These are phyloP conservation scores for Neoboletus brunneissimus DNA, from an alignment of 768 basidiomycete species.

Conservation along the genomic window DNA sequence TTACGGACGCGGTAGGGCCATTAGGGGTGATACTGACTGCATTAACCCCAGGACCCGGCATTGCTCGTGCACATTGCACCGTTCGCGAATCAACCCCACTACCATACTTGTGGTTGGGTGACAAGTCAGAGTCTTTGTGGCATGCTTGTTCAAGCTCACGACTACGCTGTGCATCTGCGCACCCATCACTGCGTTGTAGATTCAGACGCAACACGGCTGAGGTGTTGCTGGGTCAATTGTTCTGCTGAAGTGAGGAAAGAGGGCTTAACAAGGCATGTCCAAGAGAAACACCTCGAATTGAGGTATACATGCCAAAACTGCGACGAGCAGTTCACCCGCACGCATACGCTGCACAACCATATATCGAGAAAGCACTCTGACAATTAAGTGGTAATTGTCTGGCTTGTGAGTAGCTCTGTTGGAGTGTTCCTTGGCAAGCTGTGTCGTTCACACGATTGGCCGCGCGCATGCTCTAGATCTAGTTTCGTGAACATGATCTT, in stretches of 20 bases:
- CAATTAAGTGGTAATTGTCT: background rate
- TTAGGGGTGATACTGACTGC: background rate
- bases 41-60: conserved; percentile 5
- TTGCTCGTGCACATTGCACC: background rate
- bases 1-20: conserved; percentile 11
- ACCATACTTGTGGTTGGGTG: conserved; percentile 21
- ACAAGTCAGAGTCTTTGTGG: background rate
- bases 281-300: conserved; percentile 24
- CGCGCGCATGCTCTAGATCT: background rate
- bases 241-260: conserved; percentile 23
- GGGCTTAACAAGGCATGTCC: conserved; percentile 26
- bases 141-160: background rate
- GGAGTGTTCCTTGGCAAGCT: conserved; percentile 23
- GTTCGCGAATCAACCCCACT: background rate
- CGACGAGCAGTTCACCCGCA: conserved; percentile 24
- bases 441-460: conserved; percentile 1
- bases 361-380: conserved; percentile 4
- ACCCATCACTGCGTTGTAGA: conserved; percentile 17
- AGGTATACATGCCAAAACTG: conserved; percentile 18
- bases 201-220: conserved; percentile 4
- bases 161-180: conserved; percentile 24
- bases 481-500: background rate
- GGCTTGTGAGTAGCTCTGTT: background rate
- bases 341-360: conserved; percentile 20
- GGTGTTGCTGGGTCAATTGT: conserved; percentile 23